Percentiles rank a stretch among this genome's conserved stretches.
Evolutionary conservation across 1,284 basidiomycete species (phyloP).

Genomic region (Xerocomus minutiporus): DNA sequence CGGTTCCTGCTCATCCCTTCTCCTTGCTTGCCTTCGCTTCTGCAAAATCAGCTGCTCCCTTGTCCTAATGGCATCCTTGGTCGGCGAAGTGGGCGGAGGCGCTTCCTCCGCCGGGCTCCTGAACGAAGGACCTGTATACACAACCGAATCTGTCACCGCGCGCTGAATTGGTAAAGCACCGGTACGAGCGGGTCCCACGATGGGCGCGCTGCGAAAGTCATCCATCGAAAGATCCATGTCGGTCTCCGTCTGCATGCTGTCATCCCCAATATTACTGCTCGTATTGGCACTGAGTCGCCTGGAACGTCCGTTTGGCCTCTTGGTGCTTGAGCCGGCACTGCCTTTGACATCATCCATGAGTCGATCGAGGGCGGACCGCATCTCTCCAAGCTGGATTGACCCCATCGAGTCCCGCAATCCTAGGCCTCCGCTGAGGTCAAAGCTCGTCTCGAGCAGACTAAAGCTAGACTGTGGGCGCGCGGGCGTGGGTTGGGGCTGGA

Average conservation of each 20-base stretch:
- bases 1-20: conserved; percentile 47
- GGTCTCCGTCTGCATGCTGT: conserved; percentile 41
- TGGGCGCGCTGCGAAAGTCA: conserved; percentile 17
- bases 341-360: conserved; percentile 72
- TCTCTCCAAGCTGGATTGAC: conserved; percentile 54
- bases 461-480: conserved; percentile 16
- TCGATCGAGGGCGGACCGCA: conserved; percentile 71
- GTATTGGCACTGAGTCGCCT: conserved; percentile 27
- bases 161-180: conserved; percentile 38
- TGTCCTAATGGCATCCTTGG: conserved; percentile 60
- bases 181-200: conserved; percentile 1
- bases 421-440: conserved; percentile 35
- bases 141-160: conserved; percentile 44
- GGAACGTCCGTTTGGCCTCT: conserved; percentile 6
- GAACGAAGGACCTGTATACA: conserved; percentile 31
- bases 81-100: conserved; percentile 37
- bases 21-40: conserved; percentile 61
- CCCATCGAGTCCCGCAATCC: conserved; percentile 29
- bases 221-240: conserved; percentile 28
- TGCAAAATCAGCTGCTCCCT: conserved; percentile 71
- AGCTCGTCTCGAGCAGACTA: conserved; percentile 20
- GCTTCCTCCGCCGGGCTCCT: conserved; percentile 24
- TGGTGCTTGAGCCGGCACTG: conserved; percentile 26
- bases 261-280: conserved; percentile 31
- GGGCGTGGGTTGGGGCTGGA: conserved; percentile 9